Conservation (phyloP, 805 yeast species). For the Isabelozyma pseudorhagii region DNA sequence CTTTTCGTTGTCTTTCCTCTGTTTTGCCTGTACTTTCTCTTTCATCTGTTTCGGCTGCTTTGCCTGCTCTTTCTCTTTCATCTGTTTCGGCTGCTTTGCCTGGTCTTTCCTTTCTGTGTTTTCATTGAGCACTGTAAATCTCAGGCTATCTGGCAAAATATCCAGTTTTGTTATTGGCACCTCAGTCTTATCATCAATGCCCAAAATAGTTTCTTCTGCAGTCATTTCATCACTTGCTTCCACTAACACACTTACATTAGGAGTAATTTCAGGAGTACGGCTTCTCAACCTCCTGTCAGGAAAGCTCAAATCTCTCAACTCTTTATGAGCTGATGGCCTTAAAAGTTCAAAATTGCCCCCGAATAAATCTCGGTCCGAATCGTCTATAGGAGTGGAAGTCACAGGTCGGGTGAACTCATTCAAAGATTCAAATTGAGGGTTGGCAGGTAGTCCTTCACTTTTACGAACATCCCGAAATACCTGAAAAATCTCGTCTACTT, state of each 20-base stretch:
- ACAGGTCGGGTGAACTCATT: constrained; percentile 6
- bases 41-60: background rate
- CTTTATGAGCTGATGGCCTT: background rate
- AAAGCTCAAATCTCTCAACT: background rate
- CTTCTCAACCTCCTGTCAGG: background rate
- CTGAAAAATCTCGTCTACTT: constrained; percentile 45
- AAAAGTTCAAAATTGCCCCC: background rate
- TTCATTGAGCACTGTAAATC: background rate
- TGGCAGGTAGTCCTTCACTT: constrained; percentile 35
- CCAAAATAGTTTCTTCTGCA: background rate
- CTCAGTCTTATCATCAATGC: background rate
- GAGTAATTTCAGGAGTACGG: background rate
- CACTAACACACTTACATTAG: background rate
- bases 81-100: too few species aligned
- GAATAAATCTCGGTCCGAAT: background rate
- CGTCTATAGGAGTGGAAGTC: constrained; percentile 17
- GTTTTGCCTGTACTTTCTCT: background rate
- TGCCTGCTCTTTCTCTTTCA: background rate
- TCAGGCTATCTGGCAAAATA: background rate
- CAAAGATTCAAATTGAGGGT: constrained; percentile 12
- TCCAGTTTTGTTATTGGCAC: background rate
- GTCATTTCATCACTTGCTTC: background rate
- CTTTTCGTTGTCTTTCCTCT: background rate
- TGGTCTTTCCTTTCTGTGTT: too few species aligned
- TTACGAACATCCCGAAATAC: constrained; percentile 39